These are phyloP conservation scores for Suhomyces sp. DNA, from an alignment of 805 yeast species.

Conservation along the genomic window DNA sequence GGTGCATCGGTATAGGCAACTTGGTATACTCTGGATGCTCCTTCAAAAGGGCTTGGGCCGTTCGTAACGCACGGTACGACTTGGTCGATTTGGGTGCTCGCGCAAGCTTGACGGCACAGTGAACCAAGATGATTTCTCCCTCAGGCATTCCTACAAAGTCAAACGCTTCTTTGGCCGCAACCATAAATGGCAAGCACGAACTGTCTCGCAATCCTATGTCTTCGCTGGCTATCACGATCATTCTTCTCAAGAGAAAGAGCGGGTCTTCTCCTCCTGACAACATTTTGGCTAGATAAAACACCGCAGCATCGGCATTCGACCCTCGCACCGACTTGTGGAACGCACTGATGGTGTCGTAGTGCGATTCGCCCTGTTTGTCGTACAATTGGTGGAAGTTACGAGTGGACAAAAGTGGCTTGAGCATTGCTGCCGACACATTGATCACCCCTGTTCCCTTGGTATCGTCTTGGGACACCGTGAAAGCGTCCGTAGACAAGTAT, in stretches of 20 bases:
- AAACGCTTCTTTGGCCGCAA: conserved; percentile 80
- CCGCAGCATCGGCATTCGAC: conserved; percentile 81
- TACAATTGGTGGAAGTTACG: conserved; percentile 55
- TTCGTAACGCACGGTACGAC: conserved; percentile 75
- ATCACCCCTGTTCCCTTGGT: conserved; percentile 29
- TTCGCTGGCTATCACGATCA: conserved; percentile 94
- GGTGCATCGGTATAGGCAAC: conserved; percentile 72
- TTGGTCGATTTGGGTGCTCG: conserved; percentile 82
- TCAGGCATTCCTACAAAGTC: conserved; percentile 95
- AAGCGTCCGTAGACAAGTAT: conserved; percentile 37
- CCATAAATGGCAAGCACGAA: conserved; percentile 78
- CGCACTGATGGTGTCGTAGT: conserved; percentile 94
- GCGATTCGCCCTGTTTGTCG: conserved; percentile 86
- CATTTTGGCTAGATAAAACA: conserved; percentile 86
- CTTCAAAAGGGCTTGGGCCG: conserved; percentile 56
- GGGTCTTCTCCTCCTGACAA: conserved; percentile 93
- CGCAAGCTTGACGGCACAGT: conserved; percentile 89
- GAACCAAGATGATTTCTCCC: conserved; percentile 83
- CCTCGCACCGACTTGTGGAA: conserved; percentile 94
- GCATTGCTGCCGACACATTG: conserved; percentile 34
- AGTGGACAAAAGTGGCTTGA: conserved; percentile 43
- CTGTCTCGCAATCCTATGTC: conserved; percentile 89
- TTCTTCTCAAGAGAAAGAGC: conserved; percentile 78
- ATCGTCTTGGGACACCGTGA: conserved; percentile 12
- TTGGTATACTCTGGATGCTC: conserved; percentile 58